phyloP scores from a whole-genome alignment of 2,329 filamentous ascomycete species.

The Cladorrhinum sp. region DNA sequence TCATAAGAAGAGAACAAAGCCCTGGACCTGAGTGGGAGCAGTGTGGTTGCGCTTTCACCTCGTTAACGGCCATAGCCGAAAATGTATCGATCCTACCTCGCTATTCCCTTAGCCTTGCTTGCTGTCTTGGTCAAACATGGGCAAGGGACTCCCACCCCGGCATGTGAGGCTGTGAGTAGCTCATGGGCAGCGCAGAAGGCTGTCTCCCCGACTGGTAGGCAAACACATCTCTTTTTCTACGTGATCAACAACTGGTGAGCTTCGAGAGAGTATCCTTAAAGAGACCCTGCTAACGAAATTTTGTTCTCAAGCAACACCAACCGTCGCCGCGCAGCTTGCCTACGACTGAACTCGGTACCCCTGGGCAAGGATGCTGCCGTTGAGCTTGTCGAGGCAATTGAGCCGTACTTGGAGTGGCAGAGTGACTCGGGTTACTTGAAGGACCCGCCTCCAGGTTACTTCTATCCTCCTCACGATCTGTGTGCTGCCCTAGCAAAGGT shows the following conservation, averaged over 20 bases:
- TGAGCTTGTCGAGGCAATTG: constrained; percentile 38
- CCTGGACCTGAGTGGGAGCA: neutral
- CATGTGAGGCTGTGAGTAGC: constrained; percentile 22
- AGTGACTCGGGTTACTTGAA: constrained; percentile 39
- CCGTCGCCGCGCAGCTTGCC: constrained; percentile 37
- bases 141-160: constrained; percentile 17
- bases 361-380: constrained; percentile 39
- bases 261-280: neutral
- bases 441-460: constrained; percentile 37
- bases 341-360: constrained; percentile 40
- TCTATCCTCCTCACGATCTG: constrained; percentile 39
- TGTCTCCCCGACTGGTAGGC: constrained; percentile 1
- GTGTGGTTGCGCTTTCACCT: neutral
- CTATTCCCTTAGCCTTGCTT: neutral
- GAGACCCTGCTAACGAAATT: neutral
- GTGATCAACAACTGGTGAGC: neutral
- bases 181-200: constrained; percentile 19
- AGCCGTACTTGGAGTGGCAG: constrained; percentile 39
- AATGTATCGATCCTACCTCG: neutral
- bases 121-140: neutral
- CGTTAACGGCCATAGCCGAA: neutral
- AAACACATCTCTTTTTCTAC: no score
- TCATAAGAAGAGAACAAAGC: neutral
- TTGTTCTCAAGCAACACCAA: constrained; percentile 15
- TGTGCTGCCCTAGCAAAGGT: constrained; percentile 35